Percentiles rank a stretch among this genome's conserved stretches.
phyloP scores from a whole-genome alignment of 495 filamentous ascomycete species.

The Hypoxylon subgilvum region DNA sequence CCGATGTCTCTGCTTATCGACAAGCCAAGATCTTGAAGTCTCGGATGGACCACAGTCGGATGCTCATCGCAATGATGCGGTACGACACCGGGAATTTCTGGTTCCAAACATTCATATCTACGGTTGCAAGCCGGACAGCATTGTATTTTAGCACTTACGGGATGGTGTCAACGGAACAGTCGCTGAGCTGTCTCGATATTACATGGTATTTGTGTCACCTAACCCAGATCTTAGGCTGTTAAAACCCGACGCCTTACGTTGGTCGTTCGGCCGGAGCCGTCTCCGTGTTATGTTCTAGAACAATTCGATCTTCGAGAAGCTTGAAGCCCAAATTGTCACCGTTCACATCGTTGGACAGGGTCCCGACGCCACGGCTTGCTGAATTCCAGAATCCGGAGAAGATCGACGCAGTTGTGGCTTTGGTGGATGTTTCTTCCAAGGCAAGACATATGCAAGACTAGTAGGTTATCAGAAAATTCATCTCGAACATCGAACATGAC shows the following conservation, averaged over 20 bases:
- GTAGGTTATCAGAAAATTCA: constrained; percentile 6
- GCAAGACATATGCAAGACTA: neutral
- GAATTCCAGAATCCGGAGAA: neutral
- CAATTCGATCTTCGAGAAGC: constrained; percentile 18
- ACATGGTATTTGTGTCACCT: neutral
- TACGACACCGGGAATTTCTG: constrained; percentile 2
- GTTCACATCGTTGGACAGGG: constrained; percentile 1
- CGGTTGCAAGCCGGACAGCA: neutral
- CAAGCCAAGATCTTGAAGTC: constrained; percentile 2
- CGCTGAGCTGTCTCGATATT: too few relatives aligned
- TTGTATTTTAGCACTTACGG: neutral
- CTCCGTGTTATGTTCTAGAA: constrained; percentile 25
- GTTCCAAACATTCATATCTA: neutral
- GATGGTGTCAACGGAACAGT: too few relatives aligned
- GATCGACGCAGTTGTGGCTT: constrained; percentile 21
- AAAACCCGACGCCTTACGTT: neutral
- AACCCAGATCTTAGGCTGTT: neutral
- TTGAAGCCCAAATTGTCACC: neutral
- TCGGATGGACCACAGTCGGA: constrained; percentile 1
- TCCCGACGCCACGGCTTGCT: constrained; percentile 2
- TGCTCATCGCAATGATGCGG: constrained; percentile 7
- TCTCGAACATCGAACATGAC: constrained; percentile 5
- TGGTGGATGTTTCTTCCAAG: constrained; percentile 5
- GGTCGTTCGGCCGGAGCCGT: constrained; percentile 6
- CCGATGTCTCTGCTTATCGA: constrained; percentile 10